Percentiles rank a stretch among this genome's conserved stretches.
phyloP scores from a whole-genome alignment of 805 yeast genomes.

The Wickerhamomyces sydowiorum region DNA sequence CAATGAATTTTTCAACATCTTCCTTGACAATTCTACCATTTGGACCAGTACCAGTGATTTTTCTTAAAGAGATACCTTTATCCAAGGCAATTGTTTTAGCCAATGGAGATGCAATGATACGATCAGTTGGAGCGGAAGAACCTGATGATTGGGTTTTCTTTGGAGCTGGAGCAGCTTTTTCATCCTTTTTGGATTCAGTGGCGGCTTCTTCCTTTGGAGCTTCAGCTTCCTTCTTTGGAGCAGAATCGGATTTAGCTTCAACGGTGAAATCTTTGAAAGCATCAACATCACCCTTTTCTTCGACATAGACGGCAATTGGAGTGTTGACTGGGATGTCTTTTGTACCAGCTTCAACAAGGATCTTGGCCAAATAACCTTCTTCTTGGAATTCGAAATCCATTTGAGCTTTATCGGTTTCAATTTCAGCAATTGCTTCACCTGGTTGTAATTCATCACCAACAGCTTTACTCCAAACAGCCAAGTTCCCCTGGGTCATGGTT shows the following conservation, averaged over 20 bases:
- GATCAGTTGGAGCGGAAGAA: constrained; percentile 39
- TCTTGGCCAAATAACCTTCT: constrained; percentile 89
- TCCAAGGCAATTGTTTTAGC: constrained; percentile 93
- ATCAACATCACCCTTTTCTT: constrained; percentile 73
- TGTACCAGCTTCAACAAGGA: constrained; percentile 75
- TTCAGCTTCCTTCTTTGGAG: constrained; percentile 20
- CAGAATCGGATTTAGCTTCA: constrained; percentile 41
- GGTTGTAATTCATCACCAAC: constrained; percentile 86
- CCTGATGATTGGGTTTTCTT: constrained; percentile 11
- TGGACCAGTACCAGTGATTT: constrained; percentile 90
- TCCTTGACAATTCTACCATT: constrained; percentile 88
- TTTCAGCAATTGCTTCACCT: constrained; percentile 94
- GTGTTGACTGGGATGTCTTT: constrained; percentile 90
- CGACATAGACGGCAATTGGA: constrained; percentile 96
- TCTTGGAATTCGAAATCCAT: constrained; percentile 99
- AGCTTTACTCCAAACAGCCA: constrained; percentile 84
- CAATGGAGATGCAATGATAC: constrained; percentile 90
- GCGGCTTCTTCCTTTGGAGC: constrained; percentile 24
- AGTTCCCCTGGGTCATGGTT: constrained; percentile 95
- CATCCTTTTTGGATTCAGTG: constrained; percentile 13
- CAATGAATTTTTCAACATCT: constrained; percentile 75
- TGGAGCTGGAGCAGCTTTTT: constrained; percentile 23
- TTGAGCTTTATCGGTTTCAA: constrained; percentile 96
- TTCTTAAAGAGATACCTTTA: constrained; percentile 81
- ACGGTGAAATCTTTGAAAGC: constrained; percentile 87